Evolutionary conservation across 768 basidiomycete genomes (phyloP), one percentile per base, ranked within the genome.

Genomic region (Leccinellum luteum): DNA sequence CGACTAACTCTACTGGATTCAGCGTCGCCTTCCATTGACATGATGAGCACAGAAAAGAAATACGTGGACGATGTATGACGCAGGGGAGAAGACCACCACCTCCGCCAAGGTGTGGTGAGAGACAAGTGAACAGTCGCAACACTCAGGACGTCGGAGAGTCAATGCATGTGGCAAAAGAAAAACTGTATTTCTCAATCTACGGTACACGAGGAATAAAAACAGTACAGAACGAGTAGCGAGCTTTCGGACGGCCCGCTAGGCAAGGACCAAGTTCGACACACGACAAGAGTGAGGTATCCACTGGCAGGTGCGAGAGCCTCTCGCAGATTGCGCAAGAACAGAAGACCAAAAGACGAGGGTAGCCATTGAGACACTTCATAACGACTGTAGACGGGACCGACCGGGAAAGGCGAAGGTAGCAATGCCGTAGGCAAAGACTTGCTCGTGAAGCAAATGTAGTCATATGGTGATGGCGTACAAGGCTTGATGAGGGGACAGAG

Each of bases 141-240:
- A 62, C 61, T 70, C 63, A 64, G 61, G 71, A 68, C 66, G 80
- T 81, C 80, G 80, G 81, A 81, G 80, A 81, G 79, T 81, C 78
- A 81, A 81, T 73, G 75, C 70, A 69, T 73, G 73, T 76, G 73
- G 72, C 75, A 71, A 72, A 72, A 73, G 64, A 68, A 73, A 38
- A 70, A 73, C 64, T 73, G 60, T 73, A 73, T 73, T 74, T 73
- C 63, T 55, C 62, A 69, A 73, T 69, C 61, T 72, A 74, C 48
- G 55, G 56, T 68, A 74, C 69, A 72, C 51, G 64, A 65, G 56
- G 60, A 57, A 63, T 49, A 51, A 64, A 59, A 54, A 56, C 55
- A 54, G 55, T 64, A 71, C 60, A 71, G 49, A 58, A 52, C 44
- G 51, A 48, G 56, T 44, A 52, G 57, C 25, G 52, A 41, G 19